Evolutionary conservation across 352 stramenopile genomes (phyloP).

Genomic region (Pythium periplocum): DNA sequence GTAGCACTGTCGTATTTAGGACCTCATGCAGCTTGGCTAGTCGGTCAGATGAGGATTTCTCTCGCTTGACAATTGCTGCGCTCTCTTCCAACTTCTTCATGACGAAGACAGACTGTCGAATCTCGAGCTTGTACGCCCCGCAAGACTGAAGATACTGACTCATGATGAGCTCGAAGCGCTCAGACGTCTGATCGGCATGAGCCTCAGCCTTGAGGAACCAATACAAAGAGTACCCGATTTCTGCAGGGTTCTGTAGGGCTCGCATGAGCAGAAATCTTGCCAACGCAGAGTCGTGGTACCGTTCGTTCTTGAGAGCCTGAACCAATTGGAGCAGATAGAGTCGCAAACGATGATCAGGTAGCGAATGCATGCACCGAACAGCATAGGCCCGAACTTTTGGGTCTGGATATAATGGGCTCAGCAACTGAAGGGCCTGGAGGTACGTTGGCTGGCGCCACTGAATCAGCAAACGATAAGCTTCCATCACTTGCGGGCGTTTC

Average conservation of each 20-base stretch:
- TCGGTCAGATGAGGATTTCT: slow-evolving; percentile 27
- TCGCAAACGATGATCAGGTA: slow-evolving; percentile 84
- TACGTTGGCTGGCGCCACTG: slow-evolving; percentile 78
- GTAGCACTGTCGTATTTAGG: slow-evolving; percentile 50
- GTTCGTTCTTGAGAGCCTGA: slow-evolving; percentile 81
- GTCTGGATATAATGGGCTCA: slow-evolving; percentile 83
- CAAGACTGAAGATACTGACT: slow-evolving; percentile 86
- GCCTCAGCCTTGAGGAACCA: slow-evolving; percentile 78
- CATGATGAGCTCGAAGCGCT: slow-evolving; percentile 65
- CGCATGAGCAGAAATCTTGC: slow-evolving; percentile 76
- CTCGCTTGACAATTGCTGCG: slow-evolving; percentile 53
- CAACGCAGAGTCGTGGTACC: slow-evolving; percentile 77
- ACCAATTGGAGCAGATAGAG: slow-evolving; percentile 85
- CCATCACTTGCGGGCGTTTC: slow-evolving; percentile 65
- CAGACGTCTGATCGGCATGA: slow-evolving; percentile 49
- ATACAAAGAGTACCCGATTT: slow-evolving; percentile 83
- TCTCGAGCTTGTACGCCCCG: slow-evolving; percentile 81
- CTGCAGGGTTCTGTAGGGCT: slow-evolving; percentile 57
- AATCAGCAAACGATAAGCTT: slow-evolving; percentile 75
- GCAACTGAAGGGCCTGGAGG: slow-evolving; percentile 81
- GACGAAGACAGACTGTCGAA: slow-evolving; percentile 89
- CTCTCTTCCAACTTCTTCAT: slow-evolving; percentile 89
- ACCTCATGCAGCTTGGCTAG: slow-evolving; percentile 54
- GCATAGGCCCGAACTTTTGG: slow-evolving; percentile 91
- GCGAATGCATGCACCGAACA: slow-evolving; percentile 83